phyloP scores from a whole-genome alignment of 345 rosid species.

The Acer saccharum region DNA sequence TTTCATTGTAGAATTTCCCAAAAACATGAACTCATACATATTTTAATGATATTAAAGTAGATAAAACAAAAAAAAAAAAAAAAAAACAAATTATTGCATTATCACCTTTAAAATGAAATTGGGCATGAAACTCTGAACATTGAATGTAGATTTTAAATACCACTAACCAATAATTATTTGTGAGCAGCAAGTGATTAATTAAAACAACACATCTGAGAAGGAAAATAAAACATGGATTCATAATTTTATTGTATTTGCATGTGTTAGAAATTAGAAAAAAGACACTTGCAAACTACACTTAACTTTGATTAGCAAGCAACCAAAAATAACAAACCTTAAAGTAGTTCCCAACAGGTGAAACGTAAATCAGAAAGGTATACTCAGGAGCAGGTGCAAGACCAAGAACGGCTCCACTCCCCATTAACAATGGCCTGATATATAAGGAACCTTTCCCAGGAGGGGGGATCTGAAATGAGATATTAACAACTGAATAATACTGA shows the following conservation, averaged over 20 bases:
- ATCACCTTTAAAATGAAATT: slow-evolving; percentile 1
- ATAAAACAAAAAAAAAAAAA: neutral
- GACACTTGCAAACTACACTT: neutral
- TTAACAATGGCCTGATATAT: slow-evolving; percentile 84
- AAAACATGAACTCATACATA: neutral
- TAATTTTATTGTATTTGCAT: neutral
- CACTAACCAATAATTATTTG: neutral
- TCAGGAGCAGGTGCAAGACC: slow-evolving; percentile 99
- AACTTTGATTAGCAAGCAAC: neutral
- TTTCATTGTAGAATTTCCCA: neutral
- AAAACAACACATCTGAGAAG: neutral
- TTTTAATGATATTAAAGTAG: neutral
- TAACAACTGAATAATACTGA: slow-evolving; percentile 12
- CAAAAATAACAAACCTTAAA: slow-evolving; percentile 62
- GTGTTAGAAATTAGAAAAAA: neutral
- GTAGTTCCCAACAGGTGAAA: slow-evolving; percentile 96
- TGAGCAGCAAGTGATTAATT: neutral
- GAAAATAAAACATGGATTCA: neutral
- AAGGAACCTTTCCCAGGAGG: slow-evolving; percentile 95
- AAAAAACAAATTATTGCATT: neutral
- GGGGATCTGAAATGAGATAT: slow-evolving; percentile 60
- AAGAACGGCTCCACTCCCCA: slow-evolving; percentile 98
- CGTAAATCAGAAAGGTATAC: slow-evolving; percentile 86
- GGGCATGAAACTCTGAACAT: neutral
- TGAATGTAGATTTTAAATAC: neutral